Conservation (phyloP, 306 rosid species). For the Ormosia semicastrata region DNA sequence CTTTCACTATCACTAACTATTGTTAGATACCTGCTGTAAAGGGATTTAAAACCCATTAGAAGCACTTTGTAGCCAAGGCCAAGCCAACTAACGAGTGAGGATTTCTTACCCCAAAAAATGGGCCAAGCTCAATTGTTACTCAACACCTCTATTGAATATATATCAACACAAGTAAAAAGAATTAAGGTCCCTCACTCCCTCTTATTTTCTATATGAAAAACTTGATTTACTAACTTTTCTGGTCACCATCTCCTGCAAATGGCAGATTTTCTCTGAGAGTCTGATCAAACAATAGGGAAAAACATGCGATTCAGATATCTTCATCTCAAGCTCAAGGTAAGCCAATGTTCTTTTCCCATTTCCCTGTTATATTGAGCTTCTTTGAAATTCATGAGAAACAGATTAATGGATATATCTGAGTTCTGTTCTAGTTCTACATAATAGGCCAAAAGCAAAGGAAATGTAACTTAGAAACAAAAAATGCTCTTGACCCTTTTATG, state of each 20-base stretch:
- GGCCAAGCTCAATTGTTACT: conserved; percentile 22
- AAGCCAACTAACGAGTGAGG: too few relatives aligned
- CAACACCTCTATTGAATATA: conserved; percentile 11
- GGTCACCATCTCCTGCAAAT: background rate
- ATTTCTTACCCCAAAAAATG: too few relatives aligned
- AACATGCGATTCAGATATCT: conserved; percentile 38
- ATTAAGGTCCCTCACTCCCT: background rate
- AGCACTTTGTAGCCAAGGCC: conserved; percentile 6
- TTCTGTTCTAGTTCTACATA: background rate
- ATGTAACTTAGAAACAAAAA: background rate
- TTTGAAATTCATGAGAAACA: background rate
- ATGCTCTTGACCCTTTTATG: background rate
- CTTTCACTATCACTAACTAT: background rate
- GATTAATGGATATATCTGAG: background rate
- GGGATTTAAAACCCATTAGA: background rate
- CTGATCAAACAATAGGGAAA: conserved; percentile 1
- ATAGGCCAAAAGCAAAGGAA: background rate
- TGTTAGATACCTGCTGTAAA: too few relatives aligned
- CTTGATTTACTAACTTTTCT: conserved; percentile 7
- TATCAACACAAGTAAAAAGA: background rate
- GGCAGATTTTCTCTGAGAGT: background rate
- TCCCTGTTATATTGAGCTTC: background rate
- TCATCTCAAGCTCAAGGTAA: conserved; percentile 45
- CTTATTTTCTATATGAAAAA: background rate
- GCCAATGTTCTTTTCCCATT: background rate